Evolutionary conservation across 2,329 filamentous ascomycete species (phyloP), one percentile per base, ranked within the genome.

Genomic region (Trichoderma sp.): DNA sequence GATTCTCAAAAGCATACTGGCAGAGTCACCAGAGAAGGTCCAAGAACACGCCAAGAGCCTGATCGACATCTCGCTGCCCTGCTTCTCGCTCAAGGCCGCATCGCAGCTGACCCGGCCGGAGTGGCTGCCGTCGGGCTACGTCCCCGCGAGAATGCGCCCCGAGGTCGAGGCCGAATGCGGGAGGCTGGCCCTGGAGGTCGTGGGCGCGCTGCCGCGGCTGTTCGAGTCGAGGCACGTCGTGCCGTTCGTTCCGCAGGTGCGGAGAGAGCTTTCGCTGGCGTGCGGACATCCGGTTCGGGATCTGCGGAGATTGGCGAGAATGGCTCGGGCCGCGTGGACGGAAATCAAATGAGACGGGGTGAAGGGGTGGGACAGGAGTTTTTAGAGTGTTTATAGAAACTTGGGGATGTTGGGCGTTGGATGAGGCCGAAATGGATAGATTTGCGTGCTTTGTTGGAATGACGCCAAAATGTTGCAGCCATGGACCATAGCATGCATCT

Each of bases 221-320:
- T 85, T 83, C 70, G 85, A 87, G 68, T 78, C 82, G 12, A 76
- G 80, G 6, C 75, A 82, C 56, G 72, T 87, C 22, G 71, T 85
- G 58, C 77, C 82, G 0, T 79, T 82, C 70, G 80, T 80, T 52
- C 79, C 79, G 32, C 77, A 76, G 63, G 79, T 86, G 52, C 78
- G 82, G 68, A 78, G 83, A 4, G 80, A 84, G 61, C 72, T 88
- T 68, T 81, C 82, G 1, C 71, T 78, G 9, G 84, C 85, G 1
- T 86, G 85, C 59, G 86, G 86, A 2, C 85, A 88, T 70, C 75
- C 78, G 6, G 82, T 86, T 9, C 78, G 86, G 53, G 84, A 85
- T 69, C 79, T 87, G 53, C 80, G 86, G 56, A 82, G 78, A 66
- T 79, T 78, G 56, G 86, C 86, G 19, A 78, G 85, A 63, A 71